Conservation (phyloP, 2,329 filamentous ascomycete species). For the Apiospora arundinis region DNA sequence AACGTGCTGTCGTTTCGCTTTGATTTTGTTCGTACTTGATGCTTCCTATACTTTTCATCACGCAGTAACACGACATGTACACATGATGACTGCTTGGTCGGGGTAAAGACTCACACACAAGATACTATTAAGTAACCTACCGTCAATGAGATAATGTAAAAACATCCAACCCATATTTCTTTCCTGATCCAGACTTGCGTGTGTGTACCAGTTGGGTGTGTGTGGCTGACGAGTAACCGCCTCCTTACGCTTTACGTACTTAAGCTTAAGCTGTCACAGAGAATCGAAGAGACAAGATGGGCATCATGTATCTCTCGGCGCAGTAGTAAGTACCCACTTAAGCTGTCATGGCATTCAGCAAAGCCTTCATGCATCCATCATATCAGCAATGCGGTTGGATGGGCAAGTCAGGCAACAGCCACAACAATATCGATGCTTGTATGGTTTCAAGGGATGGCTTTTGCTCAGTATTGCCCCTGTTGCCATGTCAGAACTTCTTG, state of each 20-base stretch:
- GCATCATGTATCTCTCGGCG: no score
- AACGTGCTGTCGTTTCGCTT: background rate
- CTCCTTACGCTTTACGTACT: background rate
- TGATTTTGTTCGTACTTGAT: background rate
- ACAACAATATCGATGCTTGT: no score
- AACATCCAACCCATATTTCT: background rate
- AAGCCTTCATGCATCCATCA: background rate
- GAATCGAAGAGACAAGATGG: no score
- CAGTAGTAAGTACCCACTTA: no score
- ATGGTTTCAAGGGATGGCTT: no score
- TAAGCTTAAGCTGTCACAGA: background rate
- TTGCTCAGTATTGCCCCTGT: no score
- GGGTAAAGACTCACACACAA: background rate
- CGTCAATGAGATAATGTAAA: background rate
- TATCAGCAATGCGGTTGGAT: background rate
- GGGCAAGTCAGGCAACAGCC: no score
- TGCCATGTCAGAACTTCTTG: no score
- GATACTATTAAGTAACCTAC: background rate
- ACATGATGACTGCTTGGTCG: background rate
- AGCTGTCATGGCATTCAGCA: background rate
- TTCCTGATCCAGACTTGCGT: background rate
- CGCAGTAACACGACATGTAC: no score
- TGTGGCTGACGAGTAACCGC: background rate
- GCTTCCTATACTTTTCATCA: background rate
- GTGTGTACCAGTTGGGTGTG: no score